Base-by-base conservation (phyloP, 106 monocot species). In the Cymbidium sinense region DNA sequence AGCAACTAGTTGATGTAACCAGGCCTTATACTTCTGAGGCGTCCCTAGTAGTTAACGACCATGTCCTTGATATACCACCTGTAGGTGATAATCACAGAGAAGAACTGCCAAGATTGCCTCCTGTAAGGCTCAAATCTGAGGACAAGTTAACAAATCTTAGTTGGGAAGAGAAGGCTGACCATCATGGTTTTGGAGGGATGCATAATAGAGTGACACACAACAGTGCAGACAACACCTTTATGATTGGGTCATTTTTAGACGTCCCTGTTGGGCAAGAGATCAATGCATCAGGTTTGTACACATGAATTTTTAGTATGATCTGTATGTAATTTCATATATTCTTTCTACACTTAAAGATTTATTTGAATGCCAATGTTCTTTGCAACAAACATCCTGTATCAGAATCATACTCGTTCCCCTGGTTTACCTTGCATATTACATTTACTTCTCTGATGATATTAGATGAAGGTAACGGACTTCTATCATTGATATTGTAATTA, bases 221-320 rank as follows among this genome's bases (percentile, higher is more conserved):
- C 34, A 77, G 62, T 80, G 79, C 79, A 21, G 94, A 99, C 76
- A 85, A 82, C 75, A 50, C 79, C 12, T 90, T 89, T 74, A 75
- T 92, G 91, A 90, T 94, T 62, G 94, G 94, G 0, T 87, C 94
- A 29, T 92, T 90, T 81, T 85, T 99, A 36, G 92, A 94, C 82
- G 92, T 95, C 27, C 98, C 94, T 21, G 62, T 95, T 47, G 98
- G 92, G n/a, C 98, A 99, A 84, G 92, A 92, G 33, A 81, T 92
- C 50, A 88, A 50, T 70, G 80, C 79, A 64, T 86, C 89, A 82
- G 94, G 98, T 99, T 20, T 74, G 27, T 27, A 13, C 44, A 10
- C 18, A 13, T 74, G 37, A 71, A 39, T 71, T 71, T 21, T 36
- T 71, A n/a, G 21, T 21, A 37, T 36, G 37, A 20, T 35, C 36